A percentile compares a stretch with the other conserved stretches of the same genome.
These are phyloP conservation scores for Aureobasidium subglaciale DNA, from an alignment of 2,329 filamentous ascomycete genomes.

Conservation along the genomic window DNA sequence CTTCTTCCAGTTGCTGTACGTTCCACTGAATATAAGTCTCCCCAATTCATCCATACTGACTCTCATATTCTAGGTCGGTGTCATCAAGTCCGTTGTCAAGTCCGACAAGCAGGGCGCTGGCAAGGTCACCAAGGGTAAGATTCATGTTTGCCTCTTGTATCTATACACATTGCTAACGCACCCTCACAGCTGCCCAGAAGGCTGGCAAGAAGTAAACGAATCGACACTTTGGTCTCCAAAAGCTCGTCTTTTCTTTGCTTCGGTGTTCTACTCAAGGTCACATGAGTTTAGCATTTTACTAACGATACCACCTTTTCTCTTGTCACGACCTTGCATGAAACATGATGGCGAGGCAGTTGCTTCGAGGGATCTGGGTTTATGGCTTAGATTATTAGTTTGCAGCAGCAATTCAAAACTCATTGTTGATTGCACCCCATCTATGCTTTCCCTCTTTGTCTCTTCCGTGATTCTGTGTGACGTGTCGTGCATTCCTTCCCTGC, in stretches of 20 bases:
- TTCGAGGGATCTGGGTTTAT: constrained; percentile 12
- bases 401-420: constrained; percentile 14
- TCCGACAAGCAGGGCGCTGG: constrained; percentile 40
- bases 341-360: constrained; percentile 14
- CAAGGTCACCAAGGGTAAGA: constrained; percentile 46
- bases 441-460: neutral
- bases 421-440: constrained; percentile 11
- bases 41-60: neutral
- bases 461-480: neutral
- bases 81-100: constrained; percentile 37
- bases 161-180: neutral
- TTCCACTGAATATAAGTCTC: no score
- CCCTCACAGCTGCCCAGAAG: constrained; percentile 26
- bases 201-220: constrained; percentile 33
- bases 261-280: constrained; percentile 12
- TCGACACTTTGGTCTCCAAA: constrained; percentile 1
- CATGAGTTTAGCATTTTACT: constrained; percentile 8
- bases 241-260: constrained; percentile 7
- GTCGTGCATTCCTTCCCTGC: neutral
- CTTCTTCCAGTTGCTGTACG: no score
- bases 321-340: constrained; percentile 14
- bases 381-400: constrained; percentile 13
- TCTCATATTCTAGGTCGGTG: constrained; percentile 65
- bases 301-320: constrained; percentile 15
- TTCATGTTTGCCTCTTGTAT: no score